Evolutionary conservation across 768 basidiomycete genomes (phyloP), one percentile per base, ranked within the genome.

Genomic region (Tulasnella sp.): DNA sequence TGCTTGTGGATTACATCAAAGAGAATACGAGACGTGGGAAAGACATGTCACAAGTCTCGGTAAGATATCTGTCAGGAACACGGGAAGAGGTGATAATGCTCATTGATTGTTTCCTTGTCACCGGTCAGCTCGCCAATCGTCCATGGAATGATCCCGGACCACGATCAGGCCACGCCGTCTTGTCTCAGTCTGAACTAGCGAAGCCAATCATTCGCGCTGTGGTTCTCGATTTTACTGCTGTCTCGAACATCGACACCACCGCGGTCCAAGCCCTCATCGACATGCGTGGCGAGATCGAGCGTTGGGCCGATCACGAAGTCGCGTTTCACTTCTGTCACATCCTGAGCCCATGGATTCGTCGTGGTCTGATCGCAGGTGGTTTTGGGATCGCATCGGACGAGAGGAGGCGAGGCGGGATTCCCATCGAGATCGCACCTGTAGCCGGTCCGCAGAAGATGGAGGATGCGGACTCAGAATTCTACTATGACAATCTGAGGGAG

Each of bases 281-380:
- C 69, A 80, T 90, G 1, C 82, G 93, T 19, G 80, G 73, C 29
- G 87, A 87, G 70, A 78, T 97, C n/a, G 92, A 97, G 69, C 80
- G 82, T 66, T 97, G 88, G 86, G 79, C 64, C n/a, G 66, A 49
- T 30, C 63, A 64, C 24, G 34, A 52, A 21, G 67, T 75, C 32
- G 69, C 91, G 80, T 98, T 96, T 78, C 95, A 98, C 74, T 99
- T 99, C 69, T 86, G 90, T 3, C 82, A 87, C 34, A 77, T 97
- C 34, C 80, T 94, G 56, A 92, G 90, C 1, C 92, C 92, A 0
- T 99, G 94, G 95, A 88, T 91, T 61, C 82, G 86, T 56, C 86
- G 94, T 51, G 88, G 89, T 3, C 78, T 94, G 32, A 73, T 91
- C 49, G 90, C 93, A 3, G 94, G 86, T 61, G 91, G 91, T 1